A percentile compares a stretch with the other conserved stretches of the same genome.
These are phyloP conservation scores for Curvularia lunata DNA, from an alignment of 2,329 filamentous ascomycete species.

Conservation along the genomic window DNA sequence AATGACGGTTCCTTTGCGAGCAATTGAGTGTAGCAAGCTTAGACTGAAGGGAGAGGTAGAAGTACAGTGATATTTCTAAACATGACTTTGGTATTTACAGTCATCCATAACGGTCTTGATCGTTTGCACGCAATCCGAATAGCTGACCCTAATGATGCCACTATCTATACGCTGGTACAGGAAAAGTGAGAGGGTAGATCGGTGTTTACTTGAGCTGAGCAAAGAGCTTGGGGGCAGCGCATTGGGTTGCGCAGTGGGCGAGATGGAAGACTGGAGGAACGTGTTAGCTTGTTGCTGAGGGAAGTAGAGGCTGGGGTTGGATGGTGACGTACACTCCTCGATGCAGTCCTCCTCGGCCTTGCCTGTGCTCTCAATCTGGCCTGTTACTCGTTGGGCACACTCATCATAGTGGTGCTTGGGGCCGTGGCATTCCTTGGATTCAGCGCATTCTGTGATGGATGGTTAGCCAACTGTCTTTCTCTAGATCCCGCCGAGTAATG, in stretches of 20 bases:
- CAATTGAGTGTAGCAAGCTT: neutral
- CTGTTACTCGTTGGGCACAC: slow-evolving; percentile 91
- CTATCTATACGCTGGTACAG: slow-evolving; percentile 24
- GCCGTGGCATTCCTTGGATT: slow-evolving; percentile 82
- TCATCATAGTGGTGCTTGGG: slow-evolving; percentile 98
- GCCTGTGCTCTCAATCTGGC: slow-evolving; percentile 70
- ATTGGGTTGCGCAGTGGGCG: slow-evolving; percentile 89
- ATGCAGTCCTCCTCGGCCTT: slow-evolving; percentile 93
- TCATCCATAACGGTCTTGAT: slow-evolving; percentile 39
- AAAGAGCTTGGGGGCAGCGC: slow-evolving; percentile 96
- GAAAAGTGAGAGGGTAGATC: slow-evolving; percentile 20
- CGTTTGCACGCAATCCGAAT: slow-evolving; percentile 29
- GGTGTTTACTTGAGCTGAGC: slow-evolving; percentile 79
- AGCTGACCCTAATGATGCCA: slow-evolving; percentile 18
- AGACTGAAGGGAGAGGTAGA: slow-evolving; percentile 18
- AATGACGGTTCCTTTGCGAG: neutral
- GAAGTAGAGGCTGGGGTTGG: neutral
- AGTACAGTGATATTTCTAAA: slow-evolving; percentile 49
- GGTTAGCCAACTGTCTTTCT: slow-evolving; percentile 24
- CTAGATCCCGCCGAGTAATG: neutral
- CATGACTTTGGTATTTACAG: slow-evolving; percentile 47
- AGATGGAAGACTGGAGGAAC: slow-evolving; percentile 86
- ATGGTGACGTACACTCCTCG: slow-evolving; percentile 85
- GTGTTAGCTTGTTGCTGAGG: slow-evolving; percentile 13
- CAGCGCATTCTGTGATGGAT: slow-evolving; percentile 75